Evolutionary conservation across 176 grass and related monocot genomes (phyloP), one percentile per base, ranked within the genome.

Genomic region (Raddia distichophylla): DNA sequence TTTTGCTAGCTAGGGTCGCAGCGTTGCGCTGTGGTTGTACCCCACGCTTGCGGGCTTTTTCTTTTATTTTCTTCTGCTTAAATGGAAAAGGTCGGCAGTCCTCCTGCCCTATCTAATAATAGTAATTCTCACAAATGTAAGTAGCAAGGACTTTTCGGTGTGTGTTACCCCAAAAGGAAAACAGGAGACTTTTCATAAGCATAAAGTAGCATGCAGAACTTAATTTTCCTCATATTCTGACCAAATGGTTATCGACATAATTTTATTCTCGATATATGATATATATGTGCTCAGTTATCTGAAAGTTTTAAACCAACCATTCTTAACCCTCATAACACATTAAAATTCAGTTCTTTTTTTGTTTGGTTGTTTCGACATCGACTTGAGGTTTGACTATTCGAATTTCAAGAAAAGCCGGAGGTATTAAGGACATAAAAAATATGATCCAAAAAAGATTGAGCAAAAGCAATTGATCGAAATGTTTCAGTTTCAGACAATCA

Each of bases 381-480:
- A 56, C 6, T 20, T 60, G 8, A 45, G 10, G 10, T 60, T 75
- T 60, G 6, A 75, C 60, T 48, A 69, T n/a, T 63, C 69, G 44
- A 53, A 75, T 76, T 57, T 69, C 69, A 75, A 9, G 33, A 80
- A 80, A 69, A 60, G 42, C n/a, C 33, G 52, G 27, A 79, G 22
- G 57, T 52, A 66, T 27, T 49, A 65, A 1, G 20, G 79, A 75
- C 45, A 47, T 2, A 64, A 33, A 73, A 32, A 66, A 44, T 73
- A 62, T 60, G n/a, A 45, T 73, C 3, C 64, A 48, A 14, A 82
- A 60, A 64, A 43, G 19, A 75, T 16, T 9, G 0, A 34, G 32
- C 69, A 18, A 83, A 18, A 79, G 60, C 65, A 73, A 69, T 27
- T 37, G 0, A 8, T 69, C 43, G 34, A 74, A 53, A 69, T 7